Base-by-base conservation (phyloP, 352 stramenopile species). In the Thalassiosira livingstoniorum region DNA sequence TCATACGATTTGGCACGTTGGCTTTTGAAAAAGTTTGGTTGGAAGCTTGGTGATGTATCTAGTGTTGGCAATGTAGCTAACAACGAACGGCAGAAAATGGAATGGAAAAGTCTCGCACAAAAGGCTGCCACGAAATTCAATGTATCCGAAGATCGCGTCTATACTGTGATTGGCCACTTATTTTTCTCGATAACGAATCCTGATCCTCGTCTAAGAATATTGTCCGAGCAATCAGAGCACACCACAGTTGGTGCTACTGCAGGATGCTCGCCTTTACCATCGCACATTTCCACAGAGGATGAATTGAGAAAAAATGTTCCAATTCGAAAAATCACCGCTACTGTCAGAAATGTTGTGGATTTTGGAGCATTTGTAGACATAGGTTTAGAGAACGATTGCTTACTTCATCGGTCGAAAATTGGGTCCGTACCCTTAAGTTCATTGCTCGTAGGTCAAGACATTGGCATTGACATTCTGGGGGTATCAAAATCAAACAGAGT, bases 311-410 rank as follows among this genome's bases (percentile, higher is more conserved):
- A 79, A n/a, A 37, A 61, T 32, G 67, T 69, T 34, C 87, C 87
- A 2, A 21, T 90, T 4, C 47, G 83, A 51, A 72, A 72, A 18
- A 84, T 92, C 51, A 63, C 79, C 34, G 87, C 58, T 2, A 87
- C 74, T 31, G 58, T 92, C 23, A 67, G 74, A 34, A 92, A 92
- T 71, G 58, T 90, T 7, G 82, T 83, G 13, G 87, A 91, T 69
- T 92, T 92, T 77, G 87, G 87, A 65, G 81, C 69, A 7, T 92
- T 92, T 77, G 60, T 91, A 21, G 85, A 92, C 60, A 79, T 91
- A 71, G 85, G 82, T 31, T 66, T 87, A 2, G 55, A 87, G 47
- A 81, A 84, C 53, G 75, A 91, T 76, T 84, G 82, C 3, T 72
- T 92, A 32, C 60, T 91, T 0, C 85, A 92, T 61, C 51, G 32